A percentile compares a stretch with the other conserved stretches of the same genome.
Conservation (phyloP, 108 stramenopile genomes). For the Poteriospumella lacustris region DNA sequence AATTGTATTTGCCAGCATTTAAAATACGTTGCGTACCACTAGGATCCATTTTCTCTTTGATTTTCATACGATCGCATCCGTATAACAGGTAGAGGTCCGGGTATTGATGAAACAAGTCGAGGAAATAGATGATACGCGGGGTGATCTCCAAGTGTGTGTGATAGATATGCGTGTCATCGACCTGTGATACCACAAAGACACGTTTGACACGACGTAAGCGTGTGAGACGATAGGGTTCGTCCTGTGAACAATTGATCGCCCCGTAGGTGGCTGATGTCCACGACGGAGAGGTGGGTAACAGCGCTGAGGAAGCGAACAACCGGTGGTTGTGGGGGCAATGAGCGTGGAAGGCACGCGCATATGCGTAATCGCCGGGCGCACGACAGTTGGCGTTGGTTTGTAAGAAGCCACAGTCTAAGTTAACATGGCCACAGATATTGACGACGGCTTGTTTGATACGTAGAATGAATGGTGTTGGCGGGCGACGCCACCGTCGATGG, state of each 20-base stretch:
- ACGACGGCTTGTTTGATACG: too few species aligned
- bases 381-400: background rate
- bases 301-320: background rate
- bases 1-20: background rate
- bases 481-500: too few species aligned
- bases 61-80: background rate
- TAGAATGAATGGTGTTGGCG: too few species aligned
- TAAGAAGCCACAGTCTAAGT: background rate
- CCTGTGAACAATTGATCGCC: background rate
- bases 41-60: background rate
- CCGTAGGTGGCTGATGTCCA: background rate
- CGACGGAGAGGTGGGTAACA: background rate
- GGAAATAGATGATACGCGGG: background rate
- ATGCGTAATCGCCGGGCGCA: background rate
- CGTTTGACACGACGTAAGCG: background rate
- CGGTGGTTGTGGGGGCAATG: background rate
- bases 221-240: background rate
- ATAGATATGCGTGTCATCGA: conserved; percentile 2
- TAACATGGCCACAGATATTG: background rate
- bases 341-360: background rate
- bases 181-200: background rate
- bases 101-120: background rate
- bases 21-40: background rate
- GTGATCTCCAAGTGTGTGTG: background rate
- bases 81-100: background rate